Conservation (phyloP, 768 basidiomycete genomes). For the Kockovaella imperatae region DNA sequence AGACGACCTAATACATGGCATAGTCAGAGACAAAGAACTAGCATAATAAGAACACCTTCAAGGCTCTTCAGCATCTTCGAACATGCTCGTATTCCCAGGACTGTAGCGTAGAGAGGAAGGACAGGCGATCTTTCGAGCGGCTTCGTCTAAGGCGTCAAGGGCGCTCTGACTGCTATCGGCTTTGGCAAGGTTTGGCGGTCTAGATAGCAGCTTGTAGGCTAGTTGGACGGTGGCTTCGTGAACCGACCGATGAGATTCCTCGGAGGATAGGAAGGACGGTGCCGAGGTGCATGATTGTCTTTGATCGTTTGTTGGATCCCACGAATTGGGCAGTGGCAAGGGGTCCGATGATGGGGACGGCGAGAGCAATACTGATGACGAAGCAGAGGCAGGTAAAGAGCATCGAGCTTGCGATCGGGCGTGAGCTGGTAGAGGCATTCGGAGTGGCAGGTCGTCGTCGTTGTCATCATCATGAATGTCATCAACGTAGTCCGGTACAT, state of each 20-base stretch:
- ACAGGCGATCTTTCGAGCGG: not conserved
- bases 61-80: too few relatives aligned
- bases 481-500: not conserved
- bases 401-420: not conserved
- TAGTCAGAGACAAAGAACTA: too few relatives aligned
- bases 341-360: too few relatives aligned
- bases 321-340: not conserved
- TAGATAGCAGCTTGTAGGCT: not conserved
- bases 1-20: too few relatives aligned
- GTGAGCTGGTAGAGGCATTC: not conserved
- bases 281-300: not conserved
- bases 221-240: slow-evolving; percentile 1
- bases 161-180: not conserved
- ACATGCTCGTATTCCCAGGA: too few relatives aligned
- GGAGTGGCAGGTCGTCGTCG: not conserved
- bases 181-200: not conserved
- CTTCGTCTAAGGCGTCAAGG: not conserved
- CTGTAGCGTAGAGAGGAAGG: too few relatives aligned
- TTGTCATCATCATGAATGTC: not conserved
- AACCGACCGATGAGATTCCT: not conserved
- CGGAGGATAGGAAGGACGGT: not conserved
- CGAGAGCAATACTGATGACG: not conserved
- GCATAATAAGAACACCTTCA: too few relatives aligned
- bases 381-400: not conserved
- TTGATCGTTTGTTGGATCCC: not conserved